phyloP scores from a whole-genome alignment of 345 rosid genomes.

The Trapa incisa region DNA sequence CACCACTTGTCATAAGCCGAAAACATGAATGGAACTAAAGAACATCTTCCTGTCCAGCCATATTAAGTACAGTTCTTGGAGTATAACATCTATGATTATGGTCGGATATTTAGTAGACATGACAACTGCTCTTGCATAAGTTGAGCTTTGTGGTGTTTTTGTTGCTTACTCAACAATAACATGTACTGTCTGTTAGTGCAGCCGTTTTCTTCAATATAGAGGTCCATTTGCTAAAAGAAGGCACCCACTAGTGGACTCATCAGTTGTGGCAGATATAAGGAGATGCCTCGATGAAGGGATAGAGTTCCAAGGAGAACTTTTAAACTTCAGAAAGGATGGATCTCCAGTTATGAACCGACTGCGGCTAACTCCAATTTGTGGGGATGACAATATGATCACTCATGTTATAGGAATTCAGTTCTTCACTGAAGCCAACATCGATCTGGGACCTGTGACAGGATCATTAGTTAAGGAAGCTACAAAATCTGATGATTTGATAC shows the following conservation, averaged over 20 bases:
- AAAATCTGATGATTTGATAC: conserved; percentile 29
- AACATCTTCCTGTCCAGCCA: background rate
- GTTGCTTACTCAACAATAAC: background rate
- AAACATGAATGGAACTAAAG: background rate
- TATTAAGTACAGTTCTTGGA: background rate
- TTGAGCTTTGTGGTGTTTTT: background rate
- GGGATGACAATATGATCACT: conserved; percentile 61
- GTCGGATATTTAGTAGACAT: background rate
- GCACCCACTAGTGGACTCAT: conserved; percentile 72
- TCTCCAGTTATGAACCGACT: conserved; percentile 64
- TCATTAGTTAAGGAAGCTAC: conserved; percentile 31
- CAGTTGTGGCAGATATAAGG: conserved; percentile 62
- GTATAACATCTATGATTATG: background rate
- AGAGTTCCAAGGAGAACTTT: conserved; percentile 74
- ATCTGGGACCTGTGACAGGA: conserved; percentile 56
- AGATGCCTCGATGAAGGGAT: conserved; percentile 71
- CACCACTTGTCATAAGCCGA: background rate
- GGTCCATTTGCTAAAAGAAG: conserved; percentile 91
- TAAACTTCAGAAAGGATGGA: conserved; percentile 85
- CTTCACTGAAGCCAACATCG: conserved; percentile 68
- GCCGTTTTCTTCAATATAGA: conserved; percentile 84
- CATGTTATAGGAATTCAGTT: conserved; percentile 84
- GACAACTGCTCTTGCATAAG: background rate
- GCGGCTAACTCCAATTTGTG: conserved; percentile 73
- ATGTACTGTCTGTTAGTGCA: conserved; percentile 15